Percentiles rank a stretch among this genome's conserved stretches.
These are phyloP conservation scores for Oligophagozyma castellii DNA, from an alignment of 1,139 yeast genomes.

Conservation along the genomic window DNA sequence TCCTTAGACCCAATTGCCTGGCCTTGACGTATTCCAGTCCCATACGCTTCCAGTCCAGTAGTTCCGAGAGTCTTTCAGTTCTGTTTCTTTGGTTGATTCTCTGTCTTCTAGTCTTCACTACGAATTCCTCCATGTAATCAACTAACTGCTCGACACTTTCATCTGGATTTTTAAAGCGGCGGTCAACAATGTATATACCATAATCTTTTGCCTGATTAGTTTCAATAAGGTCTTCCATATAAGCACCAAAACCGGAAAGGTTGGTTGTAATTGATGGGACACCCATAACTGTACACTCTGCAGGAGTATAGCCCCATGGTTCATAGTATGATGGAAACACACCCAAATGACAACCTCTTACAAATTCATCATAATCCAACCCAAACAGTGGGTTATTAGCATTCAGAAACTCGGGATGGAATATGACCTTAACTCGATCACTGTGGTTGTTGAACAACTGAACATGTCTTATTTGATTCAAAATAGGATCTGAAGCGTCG, in stretches of 20 bases:
- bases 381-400: conserved; percentile 91
- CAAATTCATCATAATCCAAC: conserved; percentile 92
- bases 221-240: conserved; percentile 96
- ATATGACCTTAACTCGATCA: conserved; percentile 87
- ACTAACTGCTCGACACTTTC: conserved; percentile 88
- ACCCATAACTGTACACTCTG: conserved; percentile 99
- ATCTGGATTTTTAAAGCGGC: conserved; percentile 86
- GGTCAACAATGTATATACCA: conserved; percentile 92
- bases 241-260: conserved; percentile 93
- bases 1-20: conserved; percentile 75
- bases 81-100: conserved; percentile 96
- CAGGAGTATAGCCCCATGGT: conserved; percentile 99
- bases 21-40: conserved; percentile 94
- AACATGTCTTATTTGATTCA: conserved; percentile 85
- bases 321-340: conserved; percentile 97
- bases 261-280: conserved; percentile 97
- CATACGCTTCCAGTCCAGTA: conserved; percentile 96
- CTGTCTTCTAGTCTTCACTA: conserved; percentile 84
- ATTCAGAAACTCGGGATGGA: conserved; percentile 95
- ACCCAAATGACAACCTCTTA: conserved; percentile 95
- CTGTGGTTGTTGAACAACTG: conserved; percentile 79
- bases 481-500: conserved; percentile 80
- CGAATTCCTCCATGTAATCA: conserved; percentile 80
- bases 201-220: conserved; percentile 69
- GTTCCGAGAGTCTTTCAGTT: conserved; percentile 84